Percentiles rank a stretch among this genome's conserved stretches.
phyloP scores from a whole-genome alignment of 805 yeast species.

The Pichia phayaonensis region DNA sequence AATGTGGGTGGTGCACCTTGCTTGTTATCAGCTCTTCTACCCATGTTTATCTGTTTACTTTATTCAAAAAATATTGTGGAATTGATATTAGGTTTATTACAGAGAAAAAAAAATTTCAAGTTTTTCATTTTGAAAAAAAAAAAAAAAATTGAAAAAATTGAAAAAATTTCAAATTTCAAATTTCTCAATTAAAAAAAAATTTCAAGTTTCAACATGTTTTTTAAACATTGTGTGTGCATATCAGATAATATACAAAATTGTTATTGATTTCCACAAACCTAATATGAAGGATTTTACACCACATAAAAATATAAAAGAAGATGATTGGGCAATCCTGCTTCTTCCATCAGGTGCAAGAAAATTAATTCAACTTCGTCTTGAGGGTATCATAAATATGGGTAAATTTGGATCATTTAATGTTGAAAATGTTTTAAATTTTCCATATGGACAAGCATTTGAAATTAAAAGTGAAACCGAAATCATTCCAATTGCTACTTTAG shows the following conservation, averaged over 20 bases:
- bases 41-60: constrained; percentile 43
- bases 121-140: background rate
- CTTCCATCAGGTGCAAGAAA: constrained; percentile 79
- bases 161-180: background rate
- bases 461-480: constrained; percentile 51
- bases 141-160: background rate
- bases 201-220: background rate
- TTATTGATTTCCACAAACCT: too few species aligned
- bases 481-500: constrained; percentile 36
- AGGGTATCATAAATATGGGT: constrained; percentile 65
- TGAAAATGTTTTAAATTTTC: constrained; percentile 67
- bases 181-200: background rate
- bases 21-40: constrained; percentile 87
- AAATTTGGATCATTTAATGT: constrained; percentile 85
- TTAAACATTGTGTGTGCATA: too few species aligned
- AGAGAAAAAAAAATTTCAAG: background rate
- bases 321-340: constrained; percentile 55
- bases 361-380: constrained; percentile 57
- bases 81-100: too few species aligned
- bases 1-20: constrained; percentile 87
- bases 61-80: background rate
- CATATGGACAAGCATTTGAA: constrained; percentile 87
- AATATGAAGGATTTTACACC: constrained; percentile 12
- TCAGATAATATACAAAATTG: too few species aligned
- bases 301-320: constrained; percentile 32